Conservation (phyloP, 371 early-diverging fungal species). For the Smittium culicis region DNA sequence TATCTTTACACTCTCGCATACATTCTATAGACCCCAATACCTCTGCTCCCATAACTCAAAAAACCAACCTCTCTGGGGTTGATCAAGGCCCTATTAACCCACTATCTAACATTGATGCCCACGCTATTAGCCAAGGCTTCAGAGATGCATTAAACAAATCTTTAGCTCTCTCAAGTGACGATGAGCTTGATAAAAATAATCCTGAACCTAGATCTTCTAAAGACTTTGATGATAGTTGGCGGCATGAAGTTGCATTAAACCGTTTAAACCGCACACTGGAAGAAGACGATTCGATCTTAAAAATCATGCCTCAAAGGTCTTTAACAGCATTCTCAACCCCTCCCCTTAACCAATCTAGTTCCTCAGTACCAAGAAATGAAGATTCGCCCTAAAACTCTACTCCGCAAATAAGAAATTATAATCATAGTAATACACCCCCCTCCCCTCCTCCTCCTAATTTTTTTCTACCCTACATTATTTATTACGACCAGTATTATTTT, state of each 20-base stretch:
- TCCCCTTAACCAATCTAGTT: not conserved
- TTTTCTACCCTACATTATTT: too few relatives aligned
- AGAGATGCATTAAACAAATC: constrained; percentile 6
- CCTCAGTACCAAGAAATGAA: too few relatives aligned
- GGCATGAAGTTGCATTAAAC: not conserved
- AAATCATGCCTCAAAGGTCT: not conserved
- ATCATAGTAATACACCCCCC: too few relatives aligned
- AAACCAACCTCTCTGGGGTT: not conserved
- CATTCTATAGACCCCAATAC: too few relatives aligned
- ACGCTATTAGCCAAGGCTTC: constrained; percentile 6
- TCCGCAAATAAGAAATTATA: too few relatives aligned
- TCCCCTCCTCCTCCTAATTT: too few relatives aligned
- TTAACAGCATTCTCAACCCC: not conserved
- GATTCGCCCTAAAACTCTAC: too few relatives aligned
- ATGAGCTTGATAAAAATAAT: not conserved
- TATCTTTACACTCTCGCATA: not conserved
- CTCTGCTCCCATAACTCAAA: not conserved
- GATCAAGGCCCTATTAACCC: not conserved
- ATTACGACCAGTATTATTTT: too few relatives aligned
- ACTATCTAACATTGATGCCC: constrained; percentile 5
- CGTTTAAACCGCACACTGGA: not conserved
- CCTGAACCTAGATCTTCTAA: not conserved
- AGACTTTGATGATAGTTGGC: not conserved
- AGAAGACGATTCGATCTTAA: not conserved
- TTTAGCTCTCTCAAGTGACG: not conserved